Evolutionary conservation across 2,329 filamentous ascomycete genomes (phyloP).

Genomic region (Rhynchosporium secalis): DNA sequence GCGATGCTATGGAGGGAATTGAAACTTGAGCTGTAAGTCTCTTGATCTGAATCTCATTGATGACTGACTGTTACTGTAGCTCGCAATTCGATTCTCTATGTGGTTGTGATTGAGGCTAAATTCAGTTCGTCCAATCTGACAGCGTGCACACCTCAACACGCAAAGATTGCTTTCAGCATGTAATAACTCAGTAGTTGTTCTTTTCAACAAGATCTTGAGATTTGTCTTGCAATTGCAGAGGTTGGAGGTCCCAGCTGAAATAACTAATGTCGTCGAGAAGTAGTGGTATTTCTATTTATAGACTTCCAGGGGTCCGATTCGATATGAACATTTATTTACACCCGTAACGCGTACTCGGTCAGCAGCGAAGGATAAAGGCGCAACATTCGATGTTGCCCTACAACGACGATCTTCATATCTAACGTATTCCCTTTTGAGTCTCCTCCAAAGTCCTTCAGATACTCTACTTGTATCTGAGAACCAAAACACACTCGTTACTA

Average conservation of each 20-base stretch:
- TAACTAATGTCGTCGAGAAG: neutral
- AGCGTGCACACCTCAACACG: too few species aligned
- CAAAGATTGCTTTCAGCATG: too few species aligned
- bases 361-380: neutral
- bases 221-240: too few species aligned
- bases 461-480: neutral
- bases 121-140: too few species aligned
- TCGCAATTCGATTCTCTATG: too few species aligned
- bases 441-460: neutral
- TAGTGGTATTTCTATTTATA: constrained; percentile 1
- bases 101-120: too few species aligned
- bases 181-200: too few species aligned
- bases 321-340: neutral
- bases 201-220: too few species aligned
- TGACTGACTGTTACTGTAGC: too few species aligned
- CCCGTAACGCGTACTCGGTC: neutral
- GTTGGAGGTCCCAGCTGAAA: neutral
- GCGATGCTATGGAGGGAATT: too few species aligned
- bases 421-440: neutral
- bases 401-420: constrained; percentile 3
- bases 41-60: too few species aligned
- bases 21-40: too few species aligned
- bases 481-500: neutral
- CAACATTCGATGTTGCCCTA: neutral
- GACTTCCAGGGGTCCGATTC: constrained; percentile 7